Evolutionary conservation across 2,329 filamentous ascomycete species (phyloP).

Genomic region (Verticillium dahliae): DNA sequence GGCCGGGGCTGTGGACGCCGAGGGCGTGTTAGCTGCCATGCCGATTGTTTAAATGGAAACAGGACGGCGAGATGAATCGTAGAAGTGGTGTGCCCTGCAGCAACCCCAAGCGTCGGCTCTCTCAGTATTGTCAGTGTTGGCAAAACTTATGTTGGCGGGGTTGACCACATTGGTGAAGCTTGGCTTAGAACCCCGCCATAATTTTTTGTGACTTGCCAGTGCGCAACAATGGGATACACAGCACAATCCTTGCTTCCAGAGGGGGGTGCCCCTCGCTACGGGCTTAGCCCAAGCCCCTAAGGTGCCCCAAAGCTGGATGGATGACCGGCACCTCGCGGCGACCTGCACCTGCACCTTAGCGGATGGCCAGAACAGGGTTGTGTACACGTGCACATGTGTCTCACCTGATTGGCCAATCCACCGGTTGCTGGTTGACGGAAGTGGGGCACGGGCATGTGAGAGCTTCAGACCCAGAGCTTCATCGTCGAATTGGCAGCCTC

Average conservation of each 20-base stretch:
- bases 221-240: background rate
- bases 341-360: background rate
- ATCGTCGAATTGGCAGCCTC: background rate
- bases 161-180: background rate
- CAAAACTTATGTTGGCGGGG: background rate
- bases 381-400: background rate
- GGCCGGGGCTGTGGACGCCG: slow-evolving; percentile 13
- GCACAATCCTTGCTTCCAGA: background rate
- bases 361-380: background rate
- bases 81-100: background rate
- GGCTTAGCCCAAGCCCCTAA: background rate
- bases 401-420: background rate
- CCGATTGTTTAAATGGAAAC: background rate
- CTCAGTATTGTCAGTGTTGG: background rate
- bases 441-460: background rate
- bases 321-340: background rate
- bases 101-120: background rate
- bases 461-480: background rate
- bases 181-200: background rate
- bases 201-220: background rate
- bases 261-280: background rate
- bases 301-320: background rate
- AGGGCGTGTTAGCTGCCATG: slow-evolving; percentile 2
- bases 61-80: too few species aligned
- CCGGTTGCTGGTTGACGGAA: background rate